A percentile compares a stretch with the other conserved stretches of the same genome.
phyloP scores from a whole-genome alignment of 305 asterid genomes.

The Solanum chacoense region DNA sequence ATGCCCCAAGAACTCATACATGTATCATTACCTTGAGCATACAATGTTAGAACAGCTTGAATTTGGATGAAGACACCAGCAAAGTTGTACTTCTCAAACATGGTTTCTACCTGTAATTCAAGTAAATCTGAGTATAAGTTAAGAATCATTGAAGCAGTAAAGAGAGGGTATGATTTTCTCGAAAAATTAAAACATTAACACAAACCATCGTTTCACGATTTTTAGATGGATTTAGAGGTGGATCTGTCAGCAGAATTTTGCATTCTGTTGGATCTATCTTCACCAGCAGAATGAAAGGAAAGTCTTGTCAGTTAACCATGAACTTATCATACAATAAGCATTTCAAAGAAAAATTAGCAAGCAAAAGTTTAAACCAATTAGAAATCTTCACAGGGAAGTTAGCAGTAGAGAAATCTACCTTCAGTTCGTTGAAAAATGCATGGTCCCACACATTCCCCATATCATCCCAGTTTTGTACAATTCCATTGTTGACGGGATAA shows the following conservation, averaged over 20 bases:
- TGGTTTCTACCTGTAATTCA: conserved; percentile 69
- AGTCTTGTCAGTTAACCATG: conserved; percentile 2
- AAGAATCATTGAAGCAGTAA: conserved; percentile 10
- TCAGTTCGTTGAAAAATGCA: conserved; percentile 78
- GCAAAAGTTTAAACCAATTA: background rate
- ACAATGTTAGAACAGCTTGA: conserved; percentile 91
- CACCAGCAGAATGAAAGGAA: conserved; percentile 20
- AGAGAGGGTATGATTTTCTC: background rate
- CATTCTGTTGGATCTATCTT: conserved; percentile 90
- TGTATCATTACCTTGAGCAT: conserved; percentile 73
- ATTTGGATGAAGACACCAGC: conserved; percentile 84
- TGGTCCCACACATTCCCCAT: conserved; percentile 95
- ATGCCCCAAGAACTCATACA: background rate
- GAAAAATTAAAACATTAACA: conserved; percentile 5
- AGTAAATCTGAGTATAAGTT: conserved; percentile 1
- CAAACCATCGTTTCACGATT: conserved; percentile 92
- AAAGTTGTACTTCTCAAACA: conserved; percentile 96
- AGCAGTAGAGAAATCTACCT: conserved; percentile 32
- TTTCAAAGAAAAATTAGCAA: background rate
- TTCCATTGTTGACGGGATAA: conserved; percentile 93
- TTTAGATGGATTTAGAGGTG: conserved; percentile 96
- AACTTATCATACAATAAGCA: background rate
- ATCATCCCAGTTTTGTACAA: conserved; percentile 98
- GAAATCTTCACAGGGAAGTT: background rate
- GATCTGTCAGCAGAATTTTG: conserved; percentile 90